A percentile compares a stretch with the other conserved stretches of the same genome.
phyloP scores from a whole-genome alignment of 805 yeast genomes.

The Hanseniaspora valbyensis region DNA sequence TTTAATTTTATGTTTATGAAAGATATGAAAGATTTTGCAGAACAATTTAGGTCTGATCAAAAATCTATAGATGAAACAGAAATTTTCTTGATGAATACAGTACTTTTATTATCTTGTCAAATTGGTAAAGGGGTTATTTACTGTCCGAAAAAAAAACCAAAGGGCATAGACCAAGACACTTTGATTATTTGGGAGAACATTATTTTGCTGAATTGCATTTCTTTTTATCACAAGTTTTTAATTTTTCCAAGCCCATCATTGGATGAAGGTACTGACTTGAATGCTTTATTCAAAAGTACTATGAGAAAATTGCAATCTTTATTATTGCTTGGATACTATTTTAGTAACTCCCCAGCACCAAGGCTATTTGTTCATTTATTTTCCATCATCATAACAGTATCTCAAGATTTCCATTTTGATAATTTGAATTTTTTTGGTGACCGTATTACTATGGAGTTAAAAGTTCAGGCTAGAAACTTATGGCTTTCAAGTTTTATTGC shows the following conservation, averaged over 20 bases:
- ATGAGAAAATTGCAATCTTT: conserved; percentile 12
- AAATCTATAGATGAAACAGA: conserved; percentile 6
- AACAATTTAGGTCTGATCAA: conserved; percentile 3
- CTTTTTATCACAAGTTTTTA: conserved; percentile 14
- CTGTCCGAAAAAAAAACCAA: background rate
- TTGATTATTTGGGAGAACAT: conserved; percentile 11
- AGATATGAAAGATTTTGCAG: background rate
- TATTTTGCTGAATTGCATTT: conserved; percentile 9
- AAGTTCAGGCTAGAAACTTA: conserved; percentile 7
- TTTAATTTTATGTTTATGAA: background rate
- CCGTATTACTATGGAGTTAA: conserved; percentile 2
- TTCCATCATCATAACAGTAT: conserved; percentile 8
- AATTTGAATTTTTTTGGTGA: conserved; percentile 1
- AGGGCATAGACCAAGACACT: background rate
- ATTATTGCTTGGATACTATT: conserved; percentile 6
- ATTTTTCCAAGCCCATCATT: conserved; percentile 4
- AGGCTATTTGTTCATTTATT: conserved; percentile 10
- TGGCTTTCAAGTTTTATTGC: conserved; percentile 9
- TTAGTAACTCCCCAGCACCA: conserved; percentile 8
- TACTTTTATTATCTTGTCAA: conserved; percentile 9
- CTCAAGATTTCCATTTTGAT: conserved; percentile 11
- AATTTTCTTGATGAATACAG: conserved; percentile 6
- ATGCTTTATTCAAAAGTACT: background rate
- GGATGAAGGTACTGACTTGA: background rate
- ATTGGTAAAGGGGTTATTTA: background rate